phyloP scores from a whole-genome alignment of 176 grass and related monocot genomes.

The Triticum monococcum region DNA sequence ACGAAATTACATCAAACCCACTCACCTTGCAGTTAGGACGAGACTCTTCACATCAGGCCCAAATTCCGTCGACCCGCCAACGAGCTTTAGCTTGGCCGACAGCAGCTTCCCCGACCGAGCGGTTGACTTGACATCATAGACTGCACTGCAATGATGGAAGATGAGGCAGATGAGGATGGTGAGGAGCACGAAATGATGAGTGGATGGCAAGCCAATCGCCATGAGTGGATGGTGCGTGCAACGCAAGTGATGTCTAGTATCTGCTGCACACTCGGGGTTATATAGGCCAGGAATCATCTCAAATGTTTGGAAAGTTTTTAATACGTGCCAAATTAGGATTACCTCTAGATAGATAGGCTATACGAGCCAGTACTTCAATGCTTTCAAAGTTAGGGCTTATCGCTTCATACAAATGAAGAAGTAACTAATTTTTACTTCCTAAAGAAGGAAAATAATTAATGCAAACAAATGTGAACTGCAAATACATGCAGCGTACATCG shows the following conservation, averaged over 20 bases:
- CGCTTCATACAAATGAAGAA: neutral
- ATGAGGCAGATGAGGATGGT: neutral
- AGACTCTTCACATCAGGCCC: slow-evolving; percentile 59
- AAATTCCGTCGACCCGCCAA: slow-evolving; percentile 21
- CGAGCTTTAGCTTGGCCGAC: slow-evolving; percentile 43
- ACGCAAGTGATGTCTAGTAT: neutral
- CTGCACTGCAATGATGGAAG: neutral
- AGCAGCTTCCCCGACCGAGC: neutral
- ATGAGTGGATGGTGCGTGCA: neutral
- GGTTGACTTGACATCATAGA: slow-evolving; percentile 48
- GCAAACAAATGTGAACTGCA: no score
- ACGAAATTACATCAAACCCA: neutral
- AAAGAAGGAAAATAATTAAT: neutral
- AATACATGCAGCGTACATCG: no score
- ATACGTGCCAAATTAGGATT: neutral
- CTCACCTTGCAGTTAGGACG: slow-evolving; percentile 56
- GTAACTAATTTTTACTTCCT: no score
- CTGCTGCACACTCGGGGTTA: neutral
- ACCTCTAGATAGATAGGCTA: neutral
- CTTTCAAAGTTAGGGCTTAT: neutral
- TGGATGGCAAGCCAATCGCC: neutral
- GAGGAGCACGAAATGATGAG: neutral
- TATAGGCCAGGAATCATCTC: neutral
- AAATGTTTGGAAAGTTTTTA: neutral
- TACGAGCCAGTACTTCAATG: neutral